phyloP scores from a whole-genome alignment of 1,139 yeast genomes.

The Fermentozyma sake region DNA sequence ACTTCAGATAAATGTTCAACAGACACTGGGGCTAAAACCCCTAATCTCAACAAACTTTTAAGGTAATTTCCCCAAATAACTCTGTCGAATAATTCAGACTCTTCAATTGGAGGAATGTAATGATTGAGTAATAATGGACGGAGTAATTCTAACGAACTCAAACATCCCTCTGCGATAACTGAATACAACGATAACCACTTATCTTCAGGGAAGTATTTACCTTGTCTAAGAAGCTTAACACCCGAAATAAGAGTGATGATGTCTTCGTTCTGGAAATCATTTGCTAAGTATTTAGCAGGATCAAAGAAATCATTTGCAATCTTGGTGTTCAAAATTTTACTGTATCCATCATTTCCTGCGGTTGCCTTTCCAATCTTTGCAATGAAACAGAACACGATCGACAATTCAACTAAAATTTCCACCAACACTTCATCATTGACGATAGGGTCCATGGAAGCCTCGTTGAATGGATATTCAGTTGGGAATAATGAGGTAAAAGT shows the following conservation, averaged over 20 bases:
- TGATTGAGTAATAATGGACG: constrained; percentile 50
- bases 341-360: constrained; percentile 44
- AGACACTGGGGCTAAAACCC: constrained; percentile 54
- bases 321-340: constrained; percentile 22
- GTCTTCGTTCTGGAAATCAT: constrained; percentile 37
- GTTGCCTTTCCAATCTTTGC: constrained; percentile 48
- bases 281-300: constrained; percentile 28
- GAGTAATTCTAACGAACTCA: constrained; percentile 54
- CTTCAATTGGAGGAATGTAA: constrained; percentile 52
- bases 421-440: constrained; percentile 68
- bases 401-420: constrained; percentile 68
- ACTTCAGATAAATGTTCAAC: constrained; percentile 64
- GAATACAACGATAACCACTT: constrained; percentile 71
- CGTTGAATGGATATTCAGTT: constrained; percentile 57
- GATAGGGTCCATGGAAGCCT: constrained; percentile 67
- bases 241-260: constrained; percentile 48
- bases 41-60: constrained; percentile 50
- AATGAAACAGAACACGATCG: constrained; percentile 54
- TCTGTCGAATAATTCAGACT: constrained; percentile 47
- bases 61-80: constrained; percentile 65
- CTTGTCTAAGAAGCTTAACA: constrained; percentile 52
- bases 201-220: constrained; percentile 59
- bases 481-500: constrained; percentile 70
- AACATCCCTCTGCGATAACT: constrained; percentile 55
- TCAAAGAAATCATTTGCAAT: constrained; percentile 32